Percentiles rank a stretch among this genome's conserved stretches.
Evolutionary conservation across 2,329 filamentous ascomycete genomes (phyloP).

Genomic region (Colletotrichum spinosum): DNA sequence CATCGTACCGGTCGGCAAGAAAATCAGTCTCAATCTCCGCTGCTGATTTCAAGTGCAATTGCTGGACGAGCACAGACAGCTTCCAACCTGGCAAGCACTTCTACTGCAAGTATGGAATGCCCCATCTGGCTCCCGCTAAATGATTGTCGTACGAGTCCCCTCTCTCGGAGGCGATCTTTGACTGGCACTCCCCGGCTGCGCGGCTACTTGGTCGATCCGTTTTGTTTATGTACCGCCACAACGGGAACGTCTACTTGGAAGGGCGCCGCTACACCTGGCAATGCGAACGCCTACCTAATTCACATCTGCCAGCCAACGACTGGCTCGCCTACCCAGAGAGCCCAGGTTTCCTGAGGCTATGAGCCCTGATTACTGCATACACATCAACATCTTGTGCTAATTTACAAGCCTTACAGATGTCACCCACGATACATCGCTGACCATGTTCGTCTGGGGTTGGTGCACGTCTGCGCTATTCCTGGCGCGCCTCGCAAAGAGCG

Average conservation of each 20-base stretch:
- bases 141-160: slow-evolving; percentile 36
- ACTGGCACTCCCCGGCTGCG: slow-evolving; percentile 33
- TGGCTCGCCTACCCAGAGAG: slow-evolving; percentile 7
- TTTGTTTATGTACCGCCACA: slow-evolving; percentile 28
- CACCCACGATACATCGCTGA: slow-evolving; percentile 3
- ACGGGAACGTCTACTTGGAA: slow-evolving; percentile 31
- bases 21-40: slow-evolving; percentile 19
- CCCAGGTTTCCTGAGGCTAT: slow-evolving; percentile 9
- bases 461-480: slow-evolving; percentile 31
- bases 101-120: slow-evolving; percentile 14
- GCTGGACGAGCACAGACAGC: slow-evolving; percentile 4
- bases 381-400: slow-evolving; percentile 1
- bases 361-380: background rate
- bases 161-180: slow-evolving; percentile 17
- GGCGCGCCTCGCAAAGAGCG: slow-evolving; percentile 21
- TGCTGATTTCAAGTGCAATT: slow-evolving; percentile 18
- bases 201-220: slow-evolving; percentile 35
- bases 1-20: slow-evolving; percentile 7
- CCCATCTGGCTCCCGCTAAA: slow-evolving; percentile 27
- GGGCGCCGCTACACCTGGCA: slow-evolving; percentile 21
- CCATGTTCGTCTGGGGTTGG: slow-evolving; percentile 6
- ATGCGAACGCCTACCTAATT: slow-evolving; percentile 25
- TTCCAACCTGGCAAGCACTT: slow-evolving; percentile 17
- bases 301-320: slow-evolving; percentile 25
- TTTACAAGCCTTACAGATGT: background rate